phyloP scores from a whole-genome alignment of 805 yeast genomes.

The Lachancea mirantina region DNA sequence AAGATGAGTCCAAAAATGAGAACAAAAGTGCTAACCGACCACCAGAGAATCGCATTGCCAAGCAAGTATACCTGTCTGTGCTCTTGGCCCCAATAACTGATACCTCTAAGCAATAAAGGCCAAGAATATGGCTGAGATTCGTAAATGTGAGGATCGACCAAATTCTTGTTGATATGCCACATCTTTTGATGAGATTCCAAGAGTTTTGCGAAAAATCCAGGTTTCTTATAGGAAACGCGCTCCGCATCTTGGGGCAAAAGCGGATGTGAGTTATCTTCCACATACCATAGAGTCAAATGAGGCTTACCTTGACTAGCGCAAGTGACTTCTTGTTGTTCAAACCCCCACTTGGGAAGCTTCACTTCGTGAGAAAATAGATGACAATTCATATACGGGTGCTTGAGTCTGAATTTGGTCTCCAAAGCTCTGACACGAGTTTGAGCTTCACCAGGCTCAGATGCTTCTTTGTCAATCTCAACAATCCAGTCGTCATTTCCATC shows the following conservation, averaged over 20 bases:
- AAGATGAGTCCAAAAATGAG: conserved; percentile 43
- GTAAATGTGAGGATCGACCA: conserved; percentile 62
- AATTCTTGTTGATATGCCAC: conserved; percentile 71
- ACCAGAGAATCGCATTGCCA: conserved; percentile 80
- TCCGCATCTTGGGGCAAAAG: conserved; percentile 39
- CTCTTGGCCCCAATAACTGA: conserved; percentile 67
- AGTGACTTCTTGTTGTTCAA: conserved; percentile 78
- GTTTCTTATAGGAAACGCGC: conserved; percentile 45
- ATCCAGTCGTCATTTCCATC: conserved; percentile 80
- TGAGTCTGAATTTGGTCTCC: conserved; percentile 62
- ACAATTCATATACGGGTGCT: conserved; percentile 75
- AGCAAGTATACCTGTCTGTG: conserved; percentile 58
- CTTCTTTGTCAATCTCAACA: conserved; percentile 58
- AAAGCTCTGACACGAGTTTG: conserved; percentile 54
- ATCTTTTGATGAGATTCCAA: conserved; percentile 60
- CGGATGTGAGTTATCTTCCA: conserved; percentile 59
- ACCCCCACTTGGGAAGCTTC: conserved; percentile 77
- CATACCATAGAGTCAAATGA: conserved; percentile 59
- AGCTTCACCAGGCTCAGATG: conserved; percentile 45
- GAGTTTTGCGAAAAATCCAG: conserved; percentile 52
- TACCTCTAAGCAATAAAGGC: conserved; percentile 73
- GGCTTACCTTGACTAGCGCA: conserved; percentile 65
- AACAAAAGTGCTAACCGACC: conserved; percentile 54
- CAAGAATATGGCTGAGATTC: conserved; percentile 67
- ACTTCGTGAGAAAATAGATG: conserved; percentile 68